Conservation (phyloP, 1,139 yeast genomes). For the Yamadazyma oceani region DNA sequence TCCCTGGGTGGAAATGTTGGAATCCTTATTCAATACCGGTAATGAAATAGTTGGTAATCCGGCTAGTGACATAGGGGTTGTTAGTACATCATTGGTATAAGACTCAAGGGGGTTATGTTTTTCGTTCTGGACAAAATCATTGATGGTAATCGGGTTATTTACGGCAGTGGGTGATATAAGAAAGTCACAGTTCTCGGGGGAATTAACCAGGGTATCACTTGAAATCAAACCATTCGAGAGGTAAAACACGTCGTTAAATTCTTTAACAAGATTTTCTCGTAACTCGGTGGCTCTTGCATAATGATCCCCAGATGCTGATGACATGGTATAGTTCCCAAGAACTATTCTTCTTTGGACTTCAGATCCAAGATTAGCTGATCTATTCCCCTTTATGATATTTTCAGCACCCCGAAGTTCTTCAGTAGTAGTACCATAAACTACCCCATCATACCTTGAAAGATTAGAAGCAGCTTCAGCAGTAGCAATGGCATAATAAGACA, state of each 20-base stretch:
- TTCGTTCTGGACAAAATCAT: constrained; percentile 35
- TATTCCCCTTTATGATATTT: constrained; percentile 54
- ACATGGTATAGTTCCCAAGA: constrained; percentile 82
- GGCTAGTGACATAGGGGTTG: constrained; percentile 88
- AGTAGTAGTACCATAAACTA: constrained; percentile 64
- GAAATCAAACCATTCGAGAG: constrained; percentile 44
- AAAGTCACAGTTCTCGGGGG: constrained; percentile 57
- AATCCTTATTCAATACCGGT: constrained; percentile 48
- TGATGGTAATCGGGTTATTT: constrained; percentile 54
- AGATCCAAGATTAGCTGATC: constrained; percentile 67
- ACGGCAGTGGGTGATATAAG: constrained; percentile 73
- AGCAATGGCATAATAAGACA: constrained; percentile 82
- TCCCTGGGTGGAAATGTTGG: constrained; percentile 34
- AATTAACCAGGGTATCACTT: constrained; percentile 6
- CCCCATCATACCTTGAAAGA: constrained; percentile 84
- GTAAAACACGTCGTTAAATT: constrained; percentile 65
- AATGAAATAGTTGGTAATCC: constrained; percentile 84
- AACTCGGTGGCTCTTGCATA: constrained; percentile 73
- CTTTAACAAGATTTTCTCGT: constrained; percentile 58
- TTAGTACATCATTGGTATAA: constrained; percentile 78
- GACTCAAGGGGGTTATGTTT: constrained; percentile 54
- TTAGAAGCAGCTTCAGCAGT: constrained; percentile 96
- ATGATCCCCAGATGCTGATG: constrained; percentile 76
- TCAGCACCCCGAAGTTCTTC: constrained; percentile 23
- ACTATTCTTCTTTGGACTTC: constrained; percentile 84